Evolutionary conservation across 2,329 filamentous ascomycete genomes (phyloP).

Genomic region (Monilinia aucupariae): DNA sequence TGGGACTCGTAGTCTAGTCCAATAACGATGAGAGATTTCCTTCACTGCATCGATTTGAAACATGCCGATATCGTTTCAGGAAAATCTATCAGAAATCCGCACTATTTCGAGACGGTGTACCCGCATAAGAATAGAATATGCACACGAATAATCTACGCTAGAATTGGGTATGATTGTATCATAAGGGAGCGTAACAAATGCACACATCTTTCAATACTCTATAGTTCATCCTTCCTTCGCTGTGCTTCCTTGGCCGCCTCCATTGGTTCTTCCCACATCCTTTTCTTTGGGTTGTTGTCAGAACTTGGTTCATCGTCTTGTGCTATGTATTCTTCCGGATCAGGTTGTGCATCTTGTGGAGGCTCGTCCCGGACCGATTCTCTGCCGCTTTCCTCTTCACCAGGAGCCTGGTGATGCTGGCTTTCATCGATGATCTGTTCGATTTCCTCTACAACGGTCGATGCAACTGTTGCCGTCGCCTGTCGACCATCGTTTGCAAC

Average conservation of each 20-base stretch:
- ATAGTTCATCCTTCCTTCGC: conserved; percentile 33
- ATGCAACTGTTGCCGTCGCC: conserved; percentile 19
- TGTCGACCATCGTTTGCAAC: not conserved
- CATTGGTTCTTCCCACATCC: conserved; percentile 52
- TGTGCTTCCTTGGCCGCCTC: conserved; percentile 34
- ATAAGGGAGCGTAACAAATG: not conserved
- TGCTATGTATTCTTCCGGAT: not conserved
- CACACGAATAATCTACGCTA: not conserved
- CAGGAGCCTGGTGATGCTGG: conserved; percentile 32
- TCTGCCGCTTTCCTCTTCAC: conserved; percentile 31
- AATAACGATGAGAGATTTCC: not conserved
- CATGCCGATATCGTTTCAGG: not conserved
- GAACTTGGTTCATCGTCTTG: conserved; percentile 30
- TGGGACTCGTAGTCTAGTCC: not conserved
- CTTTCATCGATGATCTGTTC: conserved; percentile 47
- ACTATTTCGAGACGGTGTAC: not conserved
- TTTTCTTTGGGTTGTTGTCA: conserved; percentile 52
- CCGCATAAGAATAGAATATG: not conserved
- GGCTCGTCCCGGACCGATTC: conserved; percentile 31
- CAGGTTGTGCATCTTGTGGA: not conserved
- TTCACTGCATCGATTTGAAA: not conserved
- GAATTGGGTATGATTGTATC: not conserved
- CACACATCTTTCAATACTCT: conserved; percentile 6
- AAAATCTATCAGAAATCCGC: no score
- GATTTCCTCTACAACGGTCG: conserved; percentile 47